A percentile compares a stretch with the other conserved stretches of the same genome.
Evolutionary conservation across 306 rosid species (phyloP).

Genomic region (Ochetophila trinervis): DNA sequence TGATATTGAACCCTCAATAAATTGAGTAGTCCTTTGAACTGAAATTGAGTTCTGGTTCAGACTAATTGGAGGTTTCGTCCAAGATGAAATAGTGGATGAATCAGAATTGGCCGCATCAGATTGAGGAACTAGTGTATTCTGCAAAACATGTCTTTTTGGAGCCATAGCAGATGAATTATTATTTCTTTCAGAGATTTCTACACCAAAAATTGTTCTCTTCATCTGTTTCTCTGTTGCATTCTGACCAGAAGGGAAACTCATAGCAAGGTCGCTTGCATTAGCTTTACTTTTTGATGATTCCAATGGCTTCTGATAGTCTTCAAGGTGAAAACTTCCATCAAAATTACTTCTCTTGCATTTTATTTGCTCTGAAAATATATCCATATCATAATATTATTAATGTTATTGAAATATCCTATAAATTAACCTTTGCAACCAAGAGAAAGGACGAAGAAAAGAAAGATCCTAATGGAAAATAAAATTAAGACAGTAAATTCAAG

Average conservation of each 20-base stretch:
- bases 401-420: not conserved
- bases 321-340: conserved; percentile 12
- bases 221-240: conserved; percentile 11
- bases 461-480: not conserved
- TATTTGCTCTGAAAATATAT: conserved; percentile 22
- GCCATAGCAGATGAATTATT: conserved; percentile 33
- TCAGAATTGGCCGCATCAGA: conserved; percentile 37
- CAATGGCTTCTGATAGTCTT: conserved; percentile 21
- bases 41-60: conserved; percentile 48
- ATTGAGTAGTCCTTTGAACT: conserved; percentile 36
- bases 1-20: conserved; percentile 26
- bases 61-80: conserved; percentile 54
- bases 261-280: conserved; percentile 5
- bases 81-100: conserved; percentile 56
- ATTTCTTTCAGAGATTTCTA: conserved; percentile 41
- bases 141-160: conserved; percentile 11
- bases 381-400: not conserved
- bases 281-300: conserved; percentile 23
- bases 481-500: not conserved
- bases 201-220: conserved; percentile 47
- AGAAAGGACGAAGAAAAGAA: not conserved
- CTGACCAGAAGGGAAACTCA: conserved; percentile 9
- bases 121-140: conserved; percentile 7
- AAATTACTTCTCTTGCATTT: conserved; percentile 3
- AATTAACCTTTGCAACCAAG: not conserved